A percentile compares a stretch with the other conserved stretches of the same genome.
phyloP scores from a whole-genome alignment of 2,329 filamentous ascomycete genomes.

The Fusarium floridanum region DNA sequence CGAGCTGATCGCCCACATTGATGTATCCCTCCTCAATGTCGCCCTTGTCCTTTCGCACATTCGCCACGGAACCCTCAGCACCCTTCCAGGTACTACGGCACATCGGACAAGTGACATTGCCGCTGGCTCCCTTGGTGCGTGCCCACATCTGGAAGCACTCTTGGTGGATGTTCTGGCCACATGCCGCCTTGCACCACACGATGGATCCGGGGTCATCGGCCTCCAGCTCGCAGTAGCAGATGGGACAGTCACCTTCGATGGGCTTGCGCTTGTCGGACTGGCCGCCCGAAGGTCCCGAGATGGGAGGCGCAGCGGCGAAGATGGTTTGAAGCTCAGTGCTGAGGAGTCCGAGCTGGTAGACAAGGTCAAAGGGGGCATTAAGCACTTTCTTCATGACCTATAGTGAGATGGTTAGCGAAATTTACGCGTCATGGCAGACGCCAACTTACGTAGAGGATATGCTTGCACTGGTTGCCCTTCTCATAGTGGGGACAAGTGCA shows the following conservation, averaged over 20 bases:
- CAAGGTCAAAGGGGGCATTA: slow-evolving; percentile 65
- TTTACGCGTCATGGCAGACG: fast-evolving
- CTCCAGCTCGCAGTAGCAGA: slow-evolving; percentile 67
- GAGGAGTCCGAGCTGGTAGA: slow-evolving; percentile 73
- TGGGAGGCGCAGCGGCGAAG: slow-evolving; percentile 66
- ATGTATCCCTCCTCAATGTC: slow-evolving; percentile 68
- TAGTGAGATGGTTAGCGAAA: not conserved
- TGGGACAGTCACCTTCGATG: slow-evolving; percentile 67
- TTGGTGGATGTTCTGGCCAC: slow-evolving; percentile 68
- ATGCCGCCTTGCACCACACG: slow-evolving; percentile 66
- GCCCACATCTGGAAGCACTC: slow-evolving; percentile 69
- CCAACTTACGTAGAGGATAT: slow-evolving; percentile 67
- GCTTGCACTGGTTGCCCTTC: slow-evolving; percentile 73
- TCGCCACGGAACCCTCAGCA: slow-evolving; percentile 56
- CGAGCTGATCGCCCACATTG: slow-evolving; percentile 72
- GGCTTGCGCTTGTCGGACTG: slow-evolving; percentile 59
- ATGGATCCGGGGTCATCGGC: slow-evolving; percentile 51
- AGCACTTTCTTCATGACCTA: slow-evolving; percentile 71
- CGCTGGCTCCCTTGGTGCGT: slow-evolving; percentile 55
- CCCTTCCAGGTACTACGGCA: slow-evolving; percentile 70
- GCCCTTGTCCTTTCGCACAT: slow-evolving; percentile 57
- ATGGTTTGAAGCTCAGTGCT: slow-evolving; percentile 70
- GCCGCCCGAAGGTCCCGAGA: slow-evolving; percentile 52
- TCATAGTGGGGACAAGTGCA: slow-evolving; percentile 69
- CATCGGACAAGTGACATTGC: slow-evolving; percentile 68